These are phyloP conservation scores for Hypericum perforatum DNA, from an alignment of 345 rosid species.

Conservation along the genomic window DNA sequence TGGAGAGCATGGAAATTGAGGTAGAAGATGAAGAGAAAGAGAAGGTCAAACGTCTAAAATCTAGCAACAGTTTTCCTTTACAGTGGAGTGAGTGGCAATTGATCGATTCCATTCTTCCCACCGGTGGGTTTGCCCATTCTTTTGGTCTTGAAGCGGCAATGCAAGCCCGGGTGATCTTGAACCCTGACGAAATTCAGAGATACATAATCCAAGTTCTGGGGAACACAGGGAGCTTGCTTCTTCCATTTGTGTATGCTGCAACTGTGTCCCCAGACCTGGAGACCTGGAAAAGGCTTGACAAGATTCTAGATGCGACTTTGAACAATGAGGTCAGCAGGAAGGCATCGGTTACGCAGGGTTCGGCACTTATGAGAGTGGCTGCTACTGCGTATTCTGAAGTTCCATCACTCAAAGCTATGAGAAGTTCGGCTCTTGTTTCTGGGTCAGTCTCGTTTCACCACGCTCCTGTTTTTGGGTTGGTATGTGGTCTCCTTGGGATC, in stretches of 20 bases:
- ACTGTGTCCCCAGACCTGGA: constrained; percentile 33
- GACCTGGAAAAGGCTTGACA: constrained; percentile 44
- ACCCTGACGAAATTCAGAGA: constrained; percentile 39
- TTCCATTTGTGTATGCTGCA: constrained; percentile 65
- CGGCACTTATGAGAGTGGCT: constrained; percentile 67
- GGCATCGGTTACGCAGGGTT: constrained; percentile 72
- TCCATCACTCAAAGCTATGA: constrained; percentile 41
- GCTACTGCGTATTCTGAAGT: constrained; percentile 55
- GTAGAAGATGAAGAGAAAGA: too few relatives aligned
- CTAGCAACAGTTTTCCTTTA: constrained; percentile 3
- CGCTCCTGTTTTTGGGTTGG: constrained; percentile 71
- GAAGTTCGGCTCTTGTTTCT: constrained; percentile 33
- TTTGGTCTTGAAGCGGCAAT: constrained; percentile 80
- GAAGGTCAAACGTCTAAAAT: too few relatives aligned
- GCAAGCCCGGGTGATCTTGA: constrained; percentile 44
- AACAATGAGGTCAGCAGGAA: constrained; percentile 64
- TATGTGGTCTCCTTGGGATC: constrained; percentile 67
- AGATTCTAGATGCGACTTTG: constrained; percentile 48
- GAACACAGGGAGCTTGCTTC: constrained; percentile 65
- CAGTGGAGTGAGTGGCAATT: constrained; percentile 95
- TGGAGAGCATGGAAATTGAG: too few relatives aligned
- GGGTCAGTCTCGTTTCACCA: constrained; percentile 47
- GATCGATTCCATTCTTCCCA: constrained; percentile 81
- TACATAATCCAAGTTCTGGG: constrained; percentile 43
- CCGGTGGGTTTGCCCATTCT: constrained; percentile 88